Conservation (phyloP, 495 filamentous ascomycete genomes). For the Penicillium coffeae region DNA sequence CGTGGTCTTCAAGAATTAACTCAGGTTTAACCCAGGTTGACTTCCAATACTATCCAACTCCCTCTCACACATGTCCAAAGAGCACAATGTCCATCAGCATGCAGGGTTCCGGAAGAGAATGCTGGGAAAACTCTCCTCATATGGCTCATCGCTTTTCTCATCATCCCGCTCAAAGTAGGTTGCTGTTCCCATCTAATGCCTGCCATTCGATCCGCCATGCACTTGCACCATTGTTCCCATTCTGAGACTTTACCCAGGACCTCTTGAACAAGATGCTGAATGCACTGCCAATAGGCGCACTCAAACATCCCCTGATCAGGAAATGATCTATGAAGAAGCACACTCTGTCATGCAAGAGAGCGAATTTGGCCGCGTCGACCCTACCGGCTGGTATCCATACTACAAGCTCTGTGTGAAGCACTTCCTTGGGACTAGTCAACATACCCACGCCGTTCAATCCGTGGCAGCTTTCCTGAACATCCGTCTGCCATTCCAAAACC, state of each 20-base stretch:
- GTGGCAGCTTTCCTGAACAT: slow-evolving; percentile 92
- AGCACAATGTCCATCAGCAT: slow-evolving; percentile 34
- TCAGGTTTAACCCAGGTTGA: too few relatives aligned
- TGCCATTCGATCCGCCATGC: too few relatives aligned
- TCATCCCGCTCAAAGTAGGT: slow-evolving; percentile 33
- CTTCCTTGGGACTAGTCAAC: slow-evolving; percentile 84
- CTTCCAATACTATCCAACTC: neutral
- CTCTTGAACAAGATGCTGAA: slow-evolving; percentile 24
- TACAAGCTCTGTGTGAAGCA: slow-evolving; percentile 83
- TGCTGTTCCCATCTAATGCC: too few relatives aligned
- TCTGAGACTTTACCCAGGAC: slow-evolving; percentile 28
- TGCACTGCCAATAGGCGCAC: slow-evolving; percentile 23
- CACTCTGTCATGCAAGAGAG: slow-evolving; percentile 13
- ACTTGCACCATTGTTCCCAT: slow-evolving; percentile 1
- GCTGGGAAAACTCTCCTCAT: slow-evolving; percentile 33
- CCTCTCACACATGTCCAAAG: slow-evolving; percentile 24
- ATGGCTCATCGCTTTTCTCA: slow-evolving; percentile 30
- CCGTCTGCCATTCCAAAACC: slow-evolving; percentile 42
- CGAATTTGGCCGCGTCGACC: slow-evolving; percentile 53
- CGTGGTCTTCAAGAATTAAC: too few relatives aligned
- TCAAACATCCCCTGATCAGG: slow-evolving; percentile 10
- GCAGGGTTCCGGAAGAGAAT: slow-evolving; percentile 36
- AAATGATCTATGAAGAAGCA: slow-evolving; percentile 9
- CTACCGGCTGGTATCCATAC: slow-evolving; percentile 84
- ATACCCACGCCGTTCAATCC: slow-evolving; percentile 72